These are phyloP conservation scores for Acer campestre DNA, from an alignment of 345 rosid species.

Conservation along the genomic window DNA sequence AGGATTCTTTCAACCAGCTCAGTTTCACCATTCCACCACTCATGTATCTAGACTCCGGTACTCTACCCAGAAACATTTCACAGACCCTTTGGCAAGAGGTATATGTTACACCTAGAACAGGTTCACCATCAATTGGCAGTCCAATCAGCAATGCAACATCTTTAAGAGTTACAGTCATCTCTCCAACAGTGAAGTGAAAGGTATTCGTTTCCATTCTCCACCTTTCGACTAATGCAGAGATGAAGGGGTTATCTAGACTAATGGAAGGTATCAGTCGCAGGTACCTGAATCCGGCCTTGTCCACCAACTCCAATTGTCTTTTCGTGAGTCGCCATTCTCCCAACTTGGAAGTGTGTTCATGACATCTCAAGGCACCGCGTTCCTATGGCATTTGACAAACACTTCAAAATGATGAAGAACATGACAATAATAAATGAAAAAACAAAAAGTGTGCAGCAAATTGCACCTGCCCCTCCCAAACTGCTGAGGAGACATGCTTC, in stretches of 20 bases:
- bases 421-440: not conserved
- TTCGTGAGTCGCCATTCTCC: slow-evolving; percentile 66
- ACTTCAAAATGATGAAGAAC: not conserved
- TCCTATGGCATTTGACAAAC: slow-evolving; percentile 34
- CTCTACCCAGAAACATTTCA: slow-evolving; percentile 52
- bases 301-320: slow-evolving; percentile 60
- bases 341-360: slow-evolving; percentile 70
- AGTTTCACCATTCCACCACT: slow-evolving; percentile 82
- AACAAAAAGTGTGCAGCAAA: not conserved
- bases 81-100: slow-evolving; percentile 49
- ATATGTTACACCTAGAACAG: slow-evolving; percentile 60
- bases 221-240: slow-evolving; percentile 73
- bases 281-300: slow-evolving; percentile 71
- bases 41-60: slow-evolving; percentile 61
- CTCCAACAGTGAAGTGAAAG: slow-evolving; percentile 65
- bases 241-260: slow-evolving; percentile 64
- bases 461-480: slow-evolving; percentile 69
- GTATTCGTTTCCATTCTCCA: slow-evolving; percentile 81
- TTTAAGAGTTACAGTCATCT: slow-evolving; percentile 61
- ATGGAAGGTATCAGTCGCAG: slow-evolving; percentile 64
- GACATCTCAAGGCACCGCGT: slow-evolving; percentile 76
- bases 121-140: slow-evolving; percentile 71
- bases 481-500: slow-evolving; percentile 75
- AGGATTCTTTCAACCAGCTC: slow-evolving; percentile 73
- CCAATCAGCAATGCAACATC: slow-evolving; percentile 70